A percentile compares a stretch with the other conserved stretches of the same genome.
phyloP scores from a whole-genome alignment of 2,329 filamentous ascomycete species.

The Calonectria honghensis region DNA sequence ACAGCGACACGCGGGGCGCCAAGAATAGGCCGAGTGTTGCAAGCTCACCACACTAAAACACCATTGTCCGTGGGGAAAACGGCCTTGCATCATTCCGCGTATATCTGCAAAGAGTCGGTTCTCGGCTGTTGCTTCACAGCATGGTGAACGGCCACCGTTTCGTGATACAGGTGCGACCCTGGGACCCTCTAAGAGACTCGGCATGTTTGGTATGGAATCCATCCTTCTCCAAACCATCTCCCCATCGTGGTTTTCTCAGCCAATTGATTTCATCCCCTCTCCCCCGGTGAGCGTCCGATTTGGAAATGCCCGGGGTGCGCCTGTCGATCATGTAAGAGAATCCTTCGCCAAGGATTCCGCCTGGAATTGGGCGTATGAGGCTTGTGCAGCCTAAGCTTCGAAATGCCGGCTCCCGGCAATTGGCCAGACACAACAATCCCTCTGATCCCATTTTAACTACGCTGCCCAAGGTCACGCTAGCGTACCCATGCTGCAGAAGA shows the following conservation, averaged over 20 bases:
- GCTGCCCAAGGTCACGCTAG: not conserved
- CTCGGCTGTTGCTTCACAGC: not conserved
- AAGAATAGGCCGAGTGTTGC: not conserved
- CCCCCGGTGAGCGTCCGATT: not conserved
- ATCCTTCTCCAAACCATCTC: not conserved
- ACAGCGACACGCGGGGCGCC: not conserved
- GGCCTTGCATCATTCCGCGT: not conserved
- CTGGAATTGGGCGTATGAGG: too few species aligned
- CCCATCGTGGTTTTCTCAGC: not conserved
- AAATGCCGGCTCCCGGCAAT: not conserved
- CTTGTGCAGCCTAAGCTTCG: not conserved
- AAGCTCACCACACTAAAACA: not conserved
- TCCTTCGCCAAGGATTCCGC: slow-evolving; percentile 4
- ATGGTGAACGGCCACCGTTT: not conserved
- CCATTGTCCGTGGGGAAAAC: not conserved
- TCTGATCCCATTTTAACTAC: not conserved
- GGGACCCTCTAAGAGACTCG: not conserved
- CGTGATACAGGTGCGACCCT: not conserved
- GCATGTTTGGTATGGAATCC: not conserved
- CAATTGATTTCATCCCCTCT: not conserved
- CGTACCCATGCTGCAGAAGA: not conserved
- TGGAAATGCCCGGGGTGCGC: slow-evolving; percentile 7
- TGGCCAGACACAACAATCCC: not conserved
- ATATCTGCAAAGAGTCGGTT: not conserved
- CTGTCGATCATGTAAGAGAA: not conserved